Conservation (phyloP, 2,329 filamentous ascomycete species). For the Trichoderma aggressivum region DNA sequence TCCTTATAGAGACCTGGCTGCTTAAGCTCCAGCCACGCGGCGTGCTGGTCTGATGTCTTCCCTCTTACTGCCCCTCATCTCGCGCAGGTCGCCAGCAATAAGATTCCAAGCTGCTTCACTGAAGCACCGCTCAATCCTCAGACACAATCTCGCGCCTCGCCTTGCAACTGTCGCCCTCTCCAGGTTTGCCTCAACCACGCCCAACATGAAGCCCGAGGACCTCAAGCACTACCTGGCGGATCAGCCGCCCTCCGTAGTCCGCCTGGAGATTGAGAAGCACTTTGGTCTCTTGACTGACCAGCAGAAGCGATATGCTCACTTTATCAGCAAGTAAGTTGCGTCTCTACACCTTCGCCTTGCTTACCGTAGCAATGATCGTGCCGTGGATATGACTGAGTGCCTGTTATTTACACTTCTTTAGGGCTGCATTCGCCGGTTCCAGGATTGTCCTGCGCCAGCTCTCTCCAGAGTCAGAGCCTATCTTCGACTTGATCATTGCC, state of each 20-base stretch:
- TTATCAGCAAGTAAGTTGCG: slow-evolving; percentile 66
- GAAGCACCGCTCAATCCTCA: slow-evolving; percentile 22
- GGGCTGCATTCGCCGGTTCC: slow-evolving; percentile 72
- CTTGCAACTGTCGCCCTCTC: slow-evolving; percentile 17
- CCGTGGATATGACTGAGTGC: neutral
- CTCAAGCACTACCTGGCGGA: slow-evolving; percentile 83
- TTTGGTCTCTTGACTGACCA: slow-evolving; percentile 74
- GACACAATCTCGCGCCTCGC: slow-evolving; percentile 21
- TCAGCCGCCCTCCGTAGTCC: slow-evolving; percentile 81
- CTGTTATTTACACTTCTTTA: slow-evolving; percentile 32
- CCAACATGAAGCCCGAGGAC: slow-evolving; percentile 56
- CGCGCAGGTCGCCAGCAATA: slow-evolving; percentile 35
- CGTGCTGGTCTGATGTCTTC: slow-evolving; percentile 31
- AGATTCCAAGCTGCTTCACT: slow-evolving; percentile 29
- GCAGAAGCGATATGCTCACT: slow-evolving; percentile 89
- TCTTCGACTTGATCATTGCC: slow-evolving; percentile 76
- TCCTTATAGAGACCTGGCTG: slow-evolving; percentile 11
- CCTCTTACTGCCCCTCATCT: slow-evolving; percentile 35
- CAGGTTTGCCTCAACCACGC: slow-evolving; percentile 28
- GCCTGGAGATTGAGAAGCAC: slow-evolving; percentile 86
- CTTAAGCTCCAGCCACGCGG: slow-evolving; percentile 19
- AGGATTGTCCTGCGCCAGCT: slow-evolving; percentile 77
- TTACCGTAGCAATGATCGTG: neutral
- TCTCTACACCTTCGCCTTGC: neutral
- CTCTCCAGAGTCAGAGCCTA: slow-evolving; percentile 75